A percentile compares a stretch with the other conserved stretches of the same genome.
Evolutionary conservation across 148 eudicot species (phyloP).

Genomic region (Persicaria maculosa): DNA sequence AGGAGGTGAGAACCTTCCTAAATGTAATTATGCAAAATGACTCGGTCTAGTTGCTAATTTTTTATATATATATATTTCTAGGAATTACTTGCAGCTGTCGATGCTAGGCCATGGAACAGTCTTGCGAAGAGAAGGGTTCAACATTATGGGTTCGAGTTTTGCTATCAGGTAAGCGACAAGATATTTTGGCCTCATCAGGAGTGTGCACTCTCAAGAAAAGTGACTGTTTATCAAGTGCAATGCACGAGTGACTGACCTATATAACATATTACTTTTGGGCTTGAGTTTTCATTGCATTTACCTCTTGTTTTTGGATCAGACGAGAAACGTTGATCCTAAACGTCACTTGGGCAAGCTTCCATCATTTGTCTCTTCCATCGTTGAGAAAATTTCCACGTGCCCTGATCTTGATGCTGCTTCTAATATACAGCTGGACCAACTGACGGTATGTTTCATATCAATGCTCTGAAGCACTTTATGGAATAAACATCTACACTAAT

Average conservation of each 20-base stretch:
- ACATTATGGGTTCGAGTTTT: slow-evolving; percentile 87
- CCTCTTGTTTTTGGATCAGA: slow-evolving; percentile 35
- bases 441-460: slow-evolving; percentile 44
- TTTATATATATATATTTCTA: slow-evolving; percentile 20
- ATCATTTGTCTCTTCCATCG: slow-evolving; percentile 52
- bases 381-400: slow-evolving; percentile 47
- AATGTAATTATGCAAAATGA: background rate
- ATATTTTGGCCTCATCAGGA: background rate
- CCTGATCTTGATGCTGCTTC: slow-evolving; percentile 39
- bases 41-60: background rate
- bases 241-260: too few relatives aligned
- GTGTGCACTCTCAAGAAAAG: background rate
- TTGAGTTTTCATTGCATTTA: slow-evolving; percentile 1
- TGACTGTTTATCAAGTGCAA: background rate
- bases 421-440: slow-evolving; percentile 55
- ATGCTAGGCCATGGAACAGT: slow-evolving; percentile 68
- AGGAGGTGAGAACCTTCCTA: slow-evolving; percentile 58
- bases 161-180: slow-evolving; percentile 58
- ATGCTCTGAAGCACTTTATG: background rate
- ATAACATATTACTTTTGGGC: background rate
- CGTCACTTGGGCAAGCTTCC: slow-evolving; percentile 82
- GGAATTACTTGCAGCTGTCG: slow-evolving; percentile 93
- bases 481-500: background rate
- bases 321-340: slow-evolving; percentile 69
- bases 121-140: slow-evolving; percentile 97